These are phyloP conservation scores for Boletus sp. DNA, from an alignment of 1,284 basidiomycete species.

Conservation along the genomic window DNA sequence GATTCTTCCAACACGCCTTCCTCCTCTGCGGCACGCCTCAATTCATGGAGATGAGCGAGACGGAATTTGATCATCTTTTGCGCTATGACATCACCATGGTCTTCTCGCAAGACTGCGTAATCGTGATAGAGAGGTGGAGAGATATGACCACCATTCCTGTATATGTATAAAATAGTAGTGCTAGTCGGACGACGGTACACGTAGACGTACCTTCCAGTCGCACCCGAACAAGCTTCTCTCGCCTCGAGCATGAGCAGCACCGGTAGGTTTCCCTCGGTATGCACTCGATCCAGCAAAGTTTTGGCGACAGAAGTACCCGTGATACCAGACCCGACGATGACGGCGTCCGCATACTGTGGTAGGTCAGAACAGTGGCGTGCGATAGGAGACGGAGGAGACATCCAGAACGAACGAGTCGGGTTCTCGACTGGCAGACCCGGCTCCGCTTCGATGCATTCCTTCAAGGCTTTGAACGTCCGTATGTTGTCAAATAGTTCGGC, in stretches of 20 bases:
- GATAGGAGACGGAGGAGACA: conserved; percentile 51
- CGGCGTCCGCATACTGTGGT: conserved; percentile 56
- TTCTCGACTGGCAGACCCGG: conserved; percentile 59
- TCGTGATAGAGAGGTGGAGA: conserved; percentile 28
- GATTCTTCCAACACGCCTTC: conserved; percentile 33
- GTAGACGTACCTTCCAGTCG: conserved; percentile 57
- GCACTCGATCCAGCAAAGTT: conserved; percentile 46
- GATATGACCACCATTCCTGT: conserved; percentile 36
- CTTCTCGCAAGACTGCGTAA: conserved; percentile 18
- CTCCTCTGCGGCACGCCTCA: conserved; percentile 29
- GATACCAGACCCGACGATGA: conserved; percentile 71
- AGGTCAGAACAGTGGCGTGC: conserved; percentile 42
- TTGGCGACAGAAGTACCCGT: conserved; percentile 61
- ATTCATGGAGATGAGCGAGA: conserved; percentile 31
- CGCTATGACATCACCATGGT: conserved; percentile 23
- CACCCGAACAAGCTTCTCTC: conserved; percentile 66
- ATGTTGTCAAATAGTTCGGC: conserved; percentile 29
- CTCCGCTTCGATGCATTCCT: conserved; percentile 40
- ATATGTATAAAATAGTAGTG: neutral
- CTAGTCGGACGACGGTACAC: neutral
- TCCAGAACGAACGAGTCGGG: conserved; percentile 61
- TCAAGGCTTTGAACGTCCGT: conserved; percentile 31
- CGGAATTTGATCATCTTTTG: conserved; percentile 29
- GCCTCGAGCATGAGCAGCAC: conserved; percentile 67
- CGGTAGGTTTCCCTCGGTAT: conserved; percentile 25